Conservation (phyloP, 2,329 filamentous ascomycete genomes). For the Coniella lustricola region DNA sequence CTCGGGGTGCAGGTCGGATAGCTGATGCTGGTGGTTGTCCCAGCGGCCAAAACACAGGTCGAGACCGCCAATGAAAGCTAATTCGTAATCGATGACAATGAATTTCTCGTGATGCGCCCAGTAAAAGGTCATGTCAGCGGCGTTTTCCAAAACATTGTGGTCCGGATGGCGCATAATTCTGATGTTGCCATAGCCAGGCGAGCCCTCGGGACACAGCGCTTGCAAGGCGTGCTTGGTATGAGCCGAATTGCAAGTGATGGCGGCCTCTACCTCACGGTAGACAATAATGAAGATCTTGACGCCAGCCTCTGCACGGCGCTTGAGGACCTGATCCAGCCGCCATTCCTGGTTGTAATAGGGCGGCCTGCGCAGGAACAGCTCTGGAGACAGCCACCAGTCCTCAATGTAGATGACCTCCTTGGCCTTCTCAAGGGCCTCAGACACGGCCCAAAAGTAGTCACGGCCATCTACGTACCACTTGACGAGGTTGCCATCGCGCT, state of each 20-base stretch:
- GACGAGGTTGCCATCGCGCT: conserved; percentile 74
- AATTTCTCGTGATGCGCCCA: conserved; percentile 99
- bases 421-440: conserved; percentile 79
- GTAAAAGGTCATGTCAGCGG: conserved; percentile 93
- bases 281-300: conserved; percentile 93
- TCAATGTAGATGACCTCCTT: conserved; percentile 92
- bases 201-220: conserved; percentile 72
- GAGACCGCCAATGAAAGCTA: conserved; percentile 89
- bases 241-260: conserved; percentile 82
- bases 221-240: conserved; percentile 87
- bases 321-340: conserved; percentile 79
- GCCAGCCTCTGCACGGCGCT: conserved; percentile 80
- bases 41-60: conserved; percentile 95
- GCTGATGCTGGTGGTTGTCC: conserved; percentile 78
- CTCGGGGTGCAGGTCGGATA: conserved; percentile 82
- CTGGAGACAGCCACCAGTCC: conserved; percentile 95
- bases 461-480: conserved; percentile 98
- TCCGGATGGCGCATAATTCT: conserved; percentile 84
- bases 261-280: conserved; percentile 79
- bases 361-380: conserved; percentile 78
- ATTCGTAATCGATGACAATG: conserved; percentile 83
- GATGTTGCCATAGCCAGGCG: conserved; percentile 82
- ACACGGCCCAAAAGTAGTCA: conserved; percentile 94
- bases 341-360: conserved; percentile 78
- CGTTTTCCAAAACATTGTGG: conserved; percentile 90